Base-by-base conservation (phyloP, 176 grass and related monocot genomes). In the Aegilops longissima region DNA sequence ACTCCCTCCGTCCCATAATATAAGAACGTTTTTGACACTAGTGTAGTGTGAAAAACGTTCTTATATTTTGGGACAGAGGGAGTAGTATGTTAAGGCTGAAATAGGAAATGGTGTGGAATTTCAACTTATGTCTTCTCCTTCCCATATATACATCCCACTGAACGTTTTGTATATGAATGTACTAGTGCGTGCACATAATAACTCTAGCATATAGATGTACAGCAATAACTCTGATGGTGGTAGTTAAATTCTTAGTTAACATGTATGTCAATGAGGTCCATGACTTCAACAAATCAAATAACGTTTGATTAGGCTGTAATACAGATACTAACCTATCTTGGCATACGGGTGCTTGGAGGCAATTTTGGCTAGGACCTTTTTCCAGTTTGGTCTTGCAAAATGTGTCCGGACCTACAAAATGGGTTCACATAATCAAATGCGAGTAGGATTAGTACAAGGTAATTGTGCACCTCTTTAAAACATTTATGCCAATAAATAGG, bases 301-400 rank as follows among this genome's bases (percentile, higher is more conserved):
- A 82, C 10, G 27, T 9, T 83, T 73, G 86, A 71, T 74, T 61
- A 69, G 83, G 58, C 9, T 36, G 25, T 31, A 77, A 84, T 72
- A 67, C 27, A 39, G 30, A 67, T n/a, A 93, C 85, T 86, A 40
- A 99, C 97, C 97, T 93, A 99, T 99, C 88, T 93, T 96, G 38
- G 97, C 92, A 88, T 84, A 76, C 18, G 94, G 94, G 78, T 99
- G 97, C 77, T 93, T 99, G 56, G 92, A 92, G 72, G 85, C 71
- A 39, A 96, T 94, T 94, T 91, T 96, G 36, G 92, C 88, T 51
- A 99, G 83, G 80, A 99, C 97, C 69, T 97, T 99, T 89, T 96
- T 94, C 97, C 97, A 99, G 76, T 99, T 99, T 69, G 97, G 97
- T 83, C 90, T 94, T 49, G 97, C 97, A 87, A 99, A 99, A 91